phyloP scores from a whole-genome alignment of 176 grass and related monocot genomes.

The Elaeis guineensis region DNA sequence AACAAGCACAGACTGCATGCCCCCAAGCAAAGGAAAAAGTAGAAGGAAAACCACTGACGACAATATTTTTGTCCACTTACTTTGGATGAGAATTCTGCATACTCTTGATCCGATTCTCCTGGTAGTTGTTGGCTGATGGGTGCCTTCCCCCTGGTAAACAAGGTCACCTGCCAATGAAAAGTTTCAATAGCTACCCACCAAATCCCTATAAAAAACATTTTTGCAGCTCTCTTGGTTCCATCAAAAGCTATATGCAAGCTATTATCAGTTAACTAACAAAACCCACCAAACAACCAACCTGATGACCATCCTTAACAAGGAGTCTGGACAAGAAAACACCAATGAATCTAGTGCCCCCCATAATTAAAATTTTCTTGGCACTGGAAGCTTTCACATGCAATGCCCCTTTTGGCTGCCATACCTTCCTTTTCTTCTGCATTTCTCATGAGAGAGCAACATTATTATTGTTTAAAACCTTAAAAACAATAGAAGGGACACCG shows the following conservation, averaged over 20 bases:
- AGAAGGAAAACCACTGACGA: no score
- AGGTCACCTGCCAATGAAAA: constrained; percentile 50
- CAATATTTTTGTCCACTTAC: constrained; percentile 2
- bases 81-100: constrained; percentile 76
- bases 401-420: constrained; percentile 42
- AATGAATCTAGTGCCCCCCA: constrained; percentile 95
- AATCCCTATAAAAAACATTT: not conserved
- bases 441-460: no score
- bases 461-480: no score
- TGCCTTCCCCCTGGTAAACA: constrained; percentile 95
- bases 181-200: not conserved
- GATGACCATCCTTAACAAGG: constrained; percentile 83
- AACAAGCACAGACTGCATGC: no score
- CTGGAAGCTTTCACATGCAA: constrained; percentile 47
- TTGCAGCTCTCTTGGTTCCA: no score
- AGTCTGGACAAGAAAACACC: constrained; percentile 74
- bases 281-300: constrained; percentile 32
- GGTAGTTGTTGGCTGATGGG: constrained; percentile 85
- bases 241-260: no score
- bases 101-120: constrained; percentile 80
- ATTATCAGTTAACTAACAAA: not conserved
- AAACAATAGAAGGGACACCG: no score
- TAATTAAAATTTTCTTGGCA: constrained; percentile 88
- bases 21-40: no score
- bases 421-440: constrained; percentile 46